phyloP scores from a whole-genome alignment of 306 rosid species.

The Cicer pinnatifidum region DNA sequence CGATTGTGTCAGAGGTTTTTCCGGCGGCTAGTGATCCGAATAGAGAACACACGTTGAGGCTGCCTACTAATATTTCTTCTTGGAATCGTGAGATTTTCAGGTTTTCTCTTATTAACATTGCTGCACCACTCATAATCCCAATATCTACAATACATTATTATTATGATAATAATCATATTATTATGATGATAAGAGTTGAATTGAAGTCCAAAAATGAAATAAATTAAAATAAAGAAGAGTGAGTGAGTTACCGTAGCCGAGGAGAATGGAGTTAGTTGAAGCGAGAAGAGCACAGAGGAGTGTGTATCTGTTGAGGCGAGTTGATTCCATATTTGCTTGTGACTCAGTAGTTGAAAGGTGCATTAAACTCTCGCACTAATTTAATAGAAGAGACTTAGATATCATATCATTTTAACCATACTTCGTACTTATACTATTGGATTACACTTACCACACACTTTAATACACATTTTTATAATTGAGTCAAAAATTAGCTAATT shows the following conservation, averaged over 20 bases:
- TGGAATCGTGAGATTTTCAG: slow-evolving; percentile 54
- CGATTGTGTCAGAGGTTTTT: slow-evolving; percentile 65
- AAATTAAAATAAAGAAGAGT: not conserved
- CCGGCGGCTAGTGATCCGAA: slow-evolving; percentile 79
- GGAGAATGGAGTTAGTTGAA: slow-evolving; percentile 68
- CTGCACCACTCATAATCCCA: slow-evolving; percentile 91
- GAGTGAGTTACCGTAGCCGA: slow-evolving; percentile 63
- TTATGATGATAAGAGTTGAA: too few relatives aligned
- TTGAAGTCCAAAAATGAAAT: not conserved
- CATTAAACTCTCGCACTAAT: too few relatives aligned
- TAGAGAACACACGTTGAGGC: slow-evolving; percentile 65
- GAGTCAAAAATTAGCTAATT: too few relatives aligned
- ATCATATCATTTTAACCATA: too few relatives aligned
- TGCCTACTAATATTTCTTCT: slow-evolving; percentile 66
- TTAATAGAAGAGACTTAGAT: too few relatives aligned
- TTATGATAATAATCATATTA: not conserved
- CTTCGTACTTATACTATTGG: too few relatives aligned
- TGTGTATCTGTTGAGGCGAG: slow-evolving; percentile 59
- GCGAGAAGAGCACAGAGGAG: slow-evolving; percentile 66
- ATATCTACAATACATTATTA: slow-evolving; percentile 45
- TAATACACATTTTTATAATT: too few relatives aligned
- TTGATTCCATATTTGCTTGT: not conserved
- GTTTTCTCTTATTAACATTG: slow-evolving; percentile 57
- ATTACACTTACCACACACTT: too few relatives aligned
- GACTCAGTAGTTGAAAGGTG: not conserved